Evolutionary conservation across 257 asterid species (phyloP), one percentile per base, ranked within the genome.

Genomic region (Lantana camara): DNA sequence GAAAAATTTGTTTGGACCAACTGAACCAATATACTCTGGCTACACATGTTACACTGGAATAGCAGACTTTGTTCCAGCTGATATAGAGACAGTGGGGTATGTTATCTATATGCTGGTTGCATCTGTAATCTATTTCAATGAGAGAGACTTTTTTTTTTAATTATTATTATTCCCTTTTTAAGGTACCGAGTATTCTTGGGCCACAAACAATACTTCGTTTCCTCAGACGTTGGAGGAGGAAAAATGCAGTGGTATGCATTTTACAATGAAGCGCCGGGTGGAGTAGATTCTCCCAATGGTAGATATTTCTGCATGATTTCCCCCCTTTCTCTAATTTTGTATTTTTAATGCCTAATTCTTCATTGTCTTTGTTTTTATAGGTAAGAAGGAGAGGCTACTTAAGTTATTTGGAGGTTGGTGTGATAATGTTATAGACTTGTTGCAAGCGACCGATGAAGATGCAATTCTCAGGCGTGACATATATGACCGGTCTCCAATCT

Each of bases 211-310:
- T 90, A 88, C 79, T 94, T 94, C 57, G 99, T 94, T 76, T 90
- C 99, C 67, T 94, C 99, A 3, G 99, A 94, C 71, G 99, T 94
- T 29, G 99, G 99, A 20, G 89, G 89, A 20, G 99, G 99, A 54
- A 94, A 94, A 69, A 94, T 94, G 97, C 99, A 94, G 77, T 94
- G 99, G 99, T 94, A 94, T 68, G 99, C 96, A 56, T 94, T 94
- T 74, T 72, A 94, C 79, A 83, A 86, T 15, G 99, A 94, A 66
- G 71, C 85, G 5, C 71, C 97, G 6, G 99, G 97, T 34, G 99
- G 97, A 17, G 75, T 42, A 13, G 99, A 90, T 72, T 41, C 15
- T 59, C 79, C 90, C 9, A 73, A 54, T 2, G 95, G 99, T 65
- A 69, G 40, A n/a, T n/a, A 44, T 44, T 9, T 35, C 9, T 10